Conservation (phyloP, 495 filamentous ascomycete genomes). For the Neurospora sp. region DNA sequence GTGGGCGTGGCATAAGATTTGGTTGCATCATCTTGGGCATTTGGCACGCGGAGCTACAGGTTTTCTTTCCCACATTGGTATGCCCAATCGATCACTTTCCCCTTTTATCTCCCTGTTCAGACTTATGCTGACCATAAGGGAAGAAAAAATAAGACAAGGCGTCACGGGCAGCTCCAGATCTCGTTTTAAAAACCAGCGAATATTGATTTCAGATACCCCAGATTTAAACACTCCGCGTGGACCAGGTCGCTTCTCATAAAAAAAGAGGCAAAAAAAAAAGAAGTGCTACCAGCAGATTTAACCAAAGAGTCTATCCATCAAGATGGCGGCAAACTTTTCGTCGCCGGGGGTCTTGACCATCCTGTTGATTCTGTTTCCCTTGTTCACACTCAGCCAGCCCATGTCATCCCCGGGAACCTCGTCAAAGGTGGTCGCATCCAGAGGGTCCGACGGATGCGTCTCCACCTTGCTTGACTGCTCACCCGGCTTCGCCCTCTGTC, state of each 20-base stretch:
- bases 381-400: conserved; percentile 58
- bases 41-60: neutral
- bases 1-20: neutral
- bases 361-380: conserved; percentile 68
- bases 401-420: conserved; percentile 49
- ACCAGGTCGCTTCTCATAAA: conserved; percentile 15
- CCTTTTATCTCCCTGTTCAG: neutral
- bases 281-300: conserved; percentile 5
- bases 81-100: conserved; percentile 1
- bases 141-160: neutral
- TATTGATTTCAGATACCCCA: neutral
- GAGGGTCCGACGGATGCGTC: conserved; percentile 20
- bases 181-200: neutral
- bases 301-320: conserved; percentile 41
- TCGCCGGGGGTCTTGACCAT: conserved; percentile 52
- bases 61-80: conserved; percentile 7
- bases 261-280: neutral
- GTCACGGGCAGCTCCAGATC: neutral
- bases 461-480: conserved; percentile 40
- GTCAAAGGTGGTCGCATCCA: conserved; percentile 24
- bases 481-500: conserved; percentile 48
- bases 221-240: conserved; percentile 8
- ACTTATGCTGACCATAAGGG: conserved; percentile 11
- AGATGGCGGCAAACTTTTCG: conserved; percentile 37
- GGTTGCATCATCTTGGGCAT: neutral